Evolutionary conservation across 2,329 filamentous ascomycete species (phyloP), one percentile per base, ranked within the genome.

Genomic region (Diaporthe australafricana): DNA sequence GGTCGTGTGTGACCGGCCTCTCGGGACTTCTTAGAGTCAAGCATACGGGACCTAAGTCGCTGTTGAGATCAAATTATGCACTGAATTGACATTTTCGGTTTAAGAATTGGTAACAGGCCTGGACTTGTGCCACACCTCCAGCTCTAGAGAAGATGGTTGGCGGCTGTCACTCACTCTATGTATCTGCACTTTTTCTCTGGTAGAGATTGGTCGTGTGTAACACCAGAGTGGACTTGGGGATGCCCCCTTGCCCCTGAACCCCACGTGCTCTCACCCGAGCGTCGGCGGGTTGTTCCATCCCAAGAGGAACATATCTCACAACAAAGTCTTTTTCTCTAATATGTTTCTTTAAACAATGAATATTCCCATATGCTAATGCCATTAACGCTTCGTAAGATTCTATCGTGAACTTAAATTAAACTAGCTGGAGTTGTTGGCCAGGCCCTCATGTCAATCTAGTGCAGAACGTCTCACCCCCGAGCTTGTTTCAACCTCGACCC

Each of bases 401-500:
- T 35, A 25, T 48, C 17, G 27, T 48, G 17, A 14, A 11, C 60
- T 48, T 6, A 12, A 20, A 12, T 35, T 3, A 11, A 40, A 30
- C 12, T 42, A 35, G 40, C 42, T 48, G 12, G 20, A 47, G 0
- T 63, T 48, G 27, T 17, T 25, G 27, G 30, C 27, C 48, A 52
- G n/a, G 38, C 11, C 17, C 38, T 55, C 65, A 55, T 47, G 38
- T 55, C 65, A 20, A 14, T 63, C 42, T 25, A 7, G 42, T 30
- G 30, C 38, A 63, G 50, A 53, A 57, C 66, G 40, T 47, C 70
- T 63, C 57, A 60, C 35, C 56, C 56, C 65, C 40, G 30, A 40
- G 66, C 48, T 65, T 72, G 70, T 72, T 70, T 72, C 66, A 72
- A 68, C 63, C 35, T 63, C 47, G 27, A 27, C 65, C 25, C 35